Base-by-base conservation (phyloP, 768 basidiomycete species). In the Tremella yokohamensis region DNA sequence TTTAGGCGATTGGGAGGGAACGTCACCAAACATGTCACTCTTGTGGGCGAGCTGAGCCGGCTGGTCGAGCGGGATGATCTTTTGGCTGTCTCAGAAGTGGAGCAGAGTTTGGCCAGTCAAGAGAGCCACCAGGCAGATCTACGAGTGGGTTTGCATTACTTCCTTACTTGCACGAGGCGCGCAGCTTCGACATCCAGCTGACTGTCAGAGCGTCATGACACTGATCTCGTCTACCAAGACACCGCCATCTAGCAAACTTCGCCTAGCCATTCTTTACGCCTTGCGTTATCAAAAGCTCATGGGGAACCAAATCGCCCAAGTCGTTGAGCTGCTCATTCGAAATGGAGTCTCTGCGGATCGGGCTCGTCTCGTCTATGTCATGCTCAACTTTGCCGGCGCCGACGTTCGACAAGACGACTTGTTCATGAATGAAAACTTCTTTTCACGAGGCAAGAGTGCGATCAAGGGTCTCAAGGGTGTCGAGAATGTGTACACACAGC, bases 401-500 rank as follows among this genome's bases (percentile, higher is more conserved):
- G 94, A 98, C 73, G 91, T 97, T 64, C 85, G 96, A 25, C 94
- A 99, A 78, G 94, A 97, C 69, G 96, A 98, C 76, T 79, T 99
- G 24, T 98, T 97, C 74, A 90, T 89, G 45, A 96, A 88, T 40
- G 94, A 96, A 77, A 91, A 92, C 13, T 79, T 99, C 49, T 84
- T 99, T 62, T 90, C 90, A 1, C 88, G 92, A 72, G 96, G 96
- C 1, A 86, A 91, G 55, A 92, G 89, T 26, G 96, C 93, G 0
- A 75, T 99, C 67, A 97, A 97, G 73, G 96, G 96, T 6, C 80
- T 99, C 48, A 96, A 96, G 83, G 96, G 96, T 1, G 94, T 98
- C 3, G 96, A 99, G 78, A 99, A 99, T 69, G 93, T 98, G 15
- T 99, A 97, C 74, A 99, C 91, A 56, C 96, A 98, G 66, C 96